Evolutionary conservation across 2,329 filamentous ascomycete species (phyloP).

Genomic region (Calonectria pauciramosa): DNA sequence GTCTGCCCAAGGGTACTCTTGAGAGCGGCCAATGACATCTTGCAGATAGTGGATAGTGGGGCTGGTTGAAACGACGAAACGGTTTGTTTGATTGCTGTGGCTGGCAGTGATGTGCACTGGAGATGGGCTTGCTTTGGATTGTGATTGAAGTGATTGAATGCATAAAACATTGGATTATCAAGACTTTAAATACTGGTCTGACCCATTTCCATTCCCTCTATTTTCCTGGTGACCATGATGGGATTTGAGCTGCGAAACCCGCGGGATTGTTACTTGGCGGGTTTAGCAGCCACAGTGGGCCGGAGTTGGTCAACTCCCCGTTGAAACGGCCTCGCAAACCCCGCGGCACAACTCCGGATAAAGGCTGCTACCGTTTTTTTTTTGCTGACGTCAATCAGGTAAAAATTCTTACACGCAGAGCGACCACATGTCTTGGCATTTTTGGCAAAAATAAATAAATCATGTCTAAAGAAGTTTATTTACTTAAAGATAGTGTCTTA

Average conservation of each 20-base stretch:
- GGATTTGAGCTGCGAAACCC: background rate
- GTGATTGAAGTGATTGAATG: background rate
- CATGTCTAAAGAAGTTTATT: background rate
- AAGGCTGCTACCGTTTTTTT: background rate
- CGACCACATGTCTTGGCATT: background rate
- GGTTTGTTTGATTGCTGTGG: background rate
- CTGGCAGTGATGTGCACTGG: background rate
- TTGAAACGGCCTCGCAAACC: background rate
- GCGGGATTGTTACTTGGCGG: background rate
- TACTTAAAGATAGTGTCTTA: background rate
- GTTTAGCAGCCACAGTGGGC: background rate
- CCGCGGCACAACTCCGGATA: background rate
- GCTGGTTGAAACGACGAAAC: background rate
- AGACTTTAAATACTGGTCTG: background rate
- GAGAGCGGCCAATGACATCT: conserved; percentile 7
- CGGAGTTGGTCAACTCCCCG: background rate
- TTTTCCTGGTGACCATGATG: background rate
- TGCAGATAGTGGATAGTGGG: background rate
- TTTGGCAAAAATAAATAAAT: background rate
- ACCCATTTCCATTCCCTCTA: background rate
- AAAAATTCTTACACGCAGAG: background rate
- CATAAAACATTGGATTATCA: no score
- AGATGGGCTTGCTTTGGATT: background rate
- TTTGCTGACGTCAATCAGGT: background rate
- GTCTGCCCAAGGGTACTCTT: conserved; percentile 8